Base-by-base conservation (phyloP, 371 early-diverging fungal genomes). In the Lichtheimia ornata region DNA sequence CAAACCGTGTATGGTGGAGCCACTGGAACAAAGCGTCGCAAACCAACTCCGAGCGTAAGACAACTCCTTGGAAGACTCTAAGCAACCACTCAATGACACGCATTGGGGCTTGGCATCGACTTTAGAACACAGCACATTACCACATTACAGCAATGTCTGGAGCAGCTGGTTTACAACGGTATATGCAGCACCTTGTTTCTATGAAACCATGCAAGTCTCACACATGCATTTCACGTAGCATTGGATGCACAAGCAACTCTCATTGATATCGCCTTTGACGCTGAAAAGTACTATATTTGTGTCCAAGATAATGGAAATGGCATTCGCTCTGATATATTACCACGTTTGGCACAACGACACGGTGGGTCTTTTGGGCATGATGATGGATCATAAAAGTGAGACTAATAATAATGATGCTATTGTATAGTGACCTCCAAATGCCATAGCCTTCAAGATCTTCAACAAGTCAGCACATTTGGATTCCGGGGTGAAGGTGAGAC, bases 221-320 rank as follows among this genome's bases (percentile, higher is more conserved):
- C 18, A 43, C 22, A 50, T 6, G 12, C 9, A 28, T 57, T 55
- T 20, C 9, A 28, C 15, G 3, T 59, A 86, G 86, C 86, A 2
- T 59, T 89, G 28, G 91, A 91, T 60, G 88, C 89, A 9, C 63
- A 71, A 9, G 83, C 91, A 11, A 69, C 74, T 0, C 40, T 53
- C 0, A 77, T 89, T 53, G 81, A 85, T 22, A 72, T 88, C 43
- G 55, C 53, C 1, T 49, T 85, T 2, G 78, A 81, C 67, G 57
- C 63, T 15, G 69, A 75, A 7, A 79, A 77, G n/a, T 74, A 76
- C 17, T 75, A 65, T 44, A 59, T 91, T 9, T 77, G 84, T 62
- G 87, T 89, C 6, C 68, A 69, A 12, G 91, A 91, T 59, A 84
- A 91, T 67, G 89, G 91, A 1, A 50, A 43, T 12, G 91, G 91